phyloP scores from a whole-genome alignment of 2,329 filamentous ascomycete genomes.

The Aspergillus fumigatus region DNA sequence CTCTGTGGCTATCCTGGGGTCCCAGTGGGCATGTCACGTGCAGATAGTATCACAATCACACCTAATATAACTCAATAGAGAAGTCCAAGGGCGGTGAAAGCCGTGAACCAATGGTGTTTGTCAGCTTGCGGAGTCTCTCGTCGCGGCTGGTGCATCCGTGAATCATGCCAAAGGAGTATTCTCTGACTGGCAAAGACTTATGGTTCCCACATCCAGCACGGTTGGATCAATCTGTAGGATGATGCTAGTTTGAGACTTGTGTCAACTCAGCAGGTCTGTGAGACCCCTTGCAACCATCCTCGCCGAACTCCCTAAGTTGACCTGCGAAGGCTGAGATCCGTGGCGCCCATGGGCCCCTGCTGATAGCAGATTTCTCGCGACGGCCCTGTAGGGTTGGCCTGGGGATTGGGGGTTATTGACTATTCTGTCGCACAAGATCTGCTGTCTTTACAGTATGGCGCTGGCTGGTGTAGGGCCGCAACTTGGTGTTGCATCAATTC shows the following conservation, averaged over 20 bases:
- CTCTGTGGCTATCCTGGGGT: neutral
- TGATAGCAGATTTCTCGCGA: neutral
- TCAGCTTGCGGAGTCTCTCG: neutral
- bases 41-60: neutral
- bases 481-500: neutral
- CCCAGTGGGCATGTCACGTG: neutral
- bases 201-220: neutral
- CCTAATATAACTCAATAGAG: constrained; percentile 7
- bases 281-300: neutral
- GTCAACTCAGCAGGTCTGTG: neutral
- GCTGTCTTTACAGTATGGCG: neutral
- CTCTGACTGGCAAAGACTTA: neutral
- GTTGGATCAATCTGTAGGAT: neutral
- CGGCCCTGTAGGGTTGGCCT: neutral
- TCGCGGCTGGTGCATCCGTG: neutral
- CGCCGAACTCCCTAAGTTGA: neutral
- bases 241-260: neutral
- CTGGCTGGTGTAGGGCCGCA: neutral
- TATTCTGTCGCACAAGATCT: neutral
- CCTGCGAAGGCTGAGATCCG: neutral
- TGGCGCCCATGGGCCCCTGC: neutral
- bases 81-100: constrained; percentile 6
- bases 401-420: neutral
- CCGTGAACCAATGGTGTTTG: constrained; percentile 1
- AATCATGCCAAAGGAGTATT: neutral